These are phyloP conservation scores for Dactylellina sp. DNA, from an alignment of 2,329 filamentous ascomycete species.

Conservation along the genomic window DNA sequence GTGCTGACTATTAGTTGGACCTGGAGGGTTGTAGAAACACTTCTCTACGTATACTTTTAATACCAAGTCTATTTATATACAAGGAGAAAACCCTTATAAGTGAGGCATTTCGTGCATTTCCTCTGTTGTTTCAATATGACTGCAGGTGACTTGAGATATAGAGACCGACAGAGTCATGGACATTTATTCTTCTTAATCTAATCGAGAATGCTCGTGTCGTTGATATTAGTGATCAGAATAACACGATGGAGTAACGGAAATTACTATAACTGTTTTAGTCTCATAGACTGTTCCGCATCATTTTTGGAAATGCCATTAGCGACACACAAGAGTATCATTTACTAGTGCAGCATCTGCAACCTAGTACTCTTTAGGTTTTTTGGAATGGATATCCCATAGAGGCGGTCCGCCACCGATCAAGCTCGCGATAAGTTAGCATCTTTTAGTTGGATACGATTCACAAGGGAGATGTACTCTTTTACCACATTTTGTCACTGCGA, in stretches of 20 bases:
- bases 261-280: conserved; percentile 18
- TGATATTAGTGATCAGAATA: conserved; percentile 67
- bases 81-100: background rate
- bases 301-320: too few relatives aligned
- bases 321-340: background rate
- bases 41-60: too few relatives aligned
- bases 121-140: conserved; percentile 67
- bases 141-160: conserved; percentile 66
- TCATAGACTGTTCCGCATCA: background rate
- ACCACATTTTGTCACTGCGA: conserved; percentile 66
- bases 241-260: conserved; percentile 67
- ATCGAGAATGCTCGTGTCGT: conserved; percentile 65
- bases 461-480: conserved; percentile 67
- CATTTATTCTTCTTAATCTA: conserved; percentile 64
- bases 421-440: conserved; percentile 61
- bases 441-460: conserved; percentile 62
- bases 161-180: conserved; percentile 62
- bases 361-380: conserved; percentile 62
- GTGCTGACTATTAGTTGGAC: too few relatives aligned
- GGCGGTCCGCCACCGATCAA: conserved; percentile 64
- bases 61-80: conserved; percentile 5
- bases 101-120: conserved; percentile 62
- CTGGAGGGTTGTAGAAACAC: too few relatives aligned
- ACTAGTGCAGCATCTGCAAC: too few relatives aligned
- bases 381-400: conserved; percentile 66